Conservation (phyloP, 345 rosid genomes). For the Hibiscus syriacus region DNA sequence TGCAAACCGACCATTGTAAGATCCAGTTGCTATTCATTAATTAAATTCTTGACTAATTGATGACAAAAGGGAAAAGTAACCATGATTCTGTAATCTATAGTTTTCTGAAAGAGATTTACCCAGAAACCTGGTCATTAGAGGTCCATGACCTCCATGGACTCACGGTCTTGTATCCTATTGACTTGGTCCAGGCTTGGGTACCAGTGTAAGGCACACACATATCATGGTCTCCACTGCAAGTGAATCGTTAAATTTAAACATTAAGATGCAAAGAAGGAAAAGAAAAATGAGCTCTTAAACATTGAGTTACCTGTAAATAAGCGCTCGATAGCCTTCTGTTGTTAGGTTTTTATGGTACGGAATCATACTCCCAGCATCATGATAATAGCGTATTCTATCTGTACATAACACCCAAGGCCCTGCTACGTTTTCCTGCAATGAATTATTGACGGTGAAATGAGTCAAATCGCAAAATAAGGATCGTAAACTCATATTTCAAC, state of each 20-base stretch:
- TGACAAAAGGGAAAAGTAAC: too few species aligned
- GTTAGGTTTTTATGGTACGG: slow-evolving; percentile 41
- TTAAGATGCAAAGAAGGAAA: neutral
- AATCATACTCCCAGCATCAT: slow-evolving; percentile 39
- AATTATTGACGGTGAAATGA: neutral
- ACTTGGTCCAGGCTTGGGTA: slow-evolving; percentile 45
- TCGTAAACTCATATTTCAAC: neutral
- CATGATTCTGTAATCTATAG: too few species aligned
- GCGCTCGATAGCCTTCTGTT: slow-evolving; percentile 37
- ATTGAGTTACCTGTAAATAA: slow-evolving; percentile 40
- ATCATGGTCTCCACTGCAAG: slow-evolving; percentile 49
- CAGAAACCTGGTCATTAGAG: slow-evolving; percentile 32
- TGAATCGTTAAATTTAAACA: neutral
- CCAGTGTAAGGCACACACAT: slow-evolving; percentile 55
- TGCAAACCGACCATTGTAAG: too few species aligned
- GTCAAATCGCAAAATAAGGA: neutral
- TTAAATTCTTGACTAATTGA: too few species aligned
- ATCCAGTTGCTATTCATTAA: too few species aligned
- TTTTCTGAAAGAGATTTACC: slow-evolving; percentile 20
- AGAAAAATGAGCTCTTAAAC: neutral
- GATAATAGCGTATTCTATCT: slow-evolving; percentile 8
- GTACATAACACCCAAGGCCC: slow-evolving; percentile 51
- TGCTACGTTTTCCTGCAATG: slow-evolving; percentile 12
- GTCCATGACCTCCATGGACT: slow-evolving; percentile 46
- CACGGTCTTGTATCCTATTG: slow-evolving; percentile 31